Conservation (phyloP, 2,329 filamentous ascomycete genomes). For the Ceratocystis ficicola region DNA sequence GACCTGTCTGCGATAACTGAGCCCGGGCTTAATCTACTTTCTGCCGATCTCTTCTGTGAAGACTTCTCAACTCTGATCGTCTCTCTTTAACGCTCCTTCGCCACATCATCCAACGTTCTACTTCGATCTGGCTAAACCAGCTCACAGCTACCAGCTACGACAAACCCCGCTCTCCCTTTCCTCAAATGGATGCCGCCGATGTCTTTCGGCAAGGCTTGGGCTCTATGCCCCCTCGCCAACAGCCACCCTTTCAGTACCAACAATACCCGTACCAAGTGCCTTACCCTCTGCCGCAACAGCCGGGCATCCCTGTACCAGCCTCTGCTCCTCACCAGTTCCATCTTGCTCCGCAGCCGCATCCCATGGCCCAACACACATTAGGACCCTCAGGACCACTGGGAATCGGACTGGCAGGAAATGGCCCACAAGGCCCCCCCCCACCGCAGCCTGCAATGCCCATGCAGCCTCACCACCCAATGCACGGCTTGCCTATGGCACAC, state of each 20-base stretch:
- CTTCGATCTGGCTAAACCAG: not conserved
- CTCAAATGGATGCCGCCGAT: slow-evolving; percentile 45
- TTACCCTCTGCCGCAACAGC: slow-evolving; percentile 20
- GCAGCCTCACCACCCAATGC: slow-evolving; percentile 25
- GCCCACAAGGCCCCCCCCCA: slow-evolving; percentile 18
- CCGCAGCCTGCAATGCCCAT: slow-evolving; percentile 21
- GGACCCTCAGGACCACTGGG: not conserved
- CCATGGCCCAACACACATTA: slow-evolving; percentile 18
- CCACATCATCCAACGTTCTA: not conserved
- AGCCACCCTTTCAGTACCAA: slow-evolving; percentile 19
- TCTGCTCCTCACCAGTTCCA: slow-evolving; percentile 16
- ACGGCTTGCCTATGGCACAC: slow-evolving; percentile 18
- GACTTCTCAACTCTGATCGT: not conserved
- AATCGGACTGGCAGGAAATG: not conserved
- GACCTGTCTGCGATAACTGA: not conserved
- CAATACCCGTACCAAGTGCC: slow-evolving; percentile 21
- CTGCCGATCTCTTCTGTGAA: not conserved
- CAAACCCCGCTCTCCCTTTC: not conserved
- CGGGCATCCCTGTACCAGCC: slow-evolving; percentile 18
- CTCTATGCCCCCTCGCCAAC: slow-evolving; percentile 25
- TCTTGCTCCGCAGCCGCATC: slow-evolving; percentile 25
- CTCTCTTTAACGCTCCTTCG: not conserved
- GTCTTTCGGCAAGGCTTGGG: slow-evolving; percentile 49
- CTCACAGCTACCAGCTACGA: not conserved
- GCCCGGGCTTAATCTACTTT: not conserved